A percentile compares a stretch with the other conserved stretches of the same genome.
Evolutionary conservation across 2,329 filamentous ascomycete species (phyloP).

Genomic region (Xylaria sp.): DNA sequence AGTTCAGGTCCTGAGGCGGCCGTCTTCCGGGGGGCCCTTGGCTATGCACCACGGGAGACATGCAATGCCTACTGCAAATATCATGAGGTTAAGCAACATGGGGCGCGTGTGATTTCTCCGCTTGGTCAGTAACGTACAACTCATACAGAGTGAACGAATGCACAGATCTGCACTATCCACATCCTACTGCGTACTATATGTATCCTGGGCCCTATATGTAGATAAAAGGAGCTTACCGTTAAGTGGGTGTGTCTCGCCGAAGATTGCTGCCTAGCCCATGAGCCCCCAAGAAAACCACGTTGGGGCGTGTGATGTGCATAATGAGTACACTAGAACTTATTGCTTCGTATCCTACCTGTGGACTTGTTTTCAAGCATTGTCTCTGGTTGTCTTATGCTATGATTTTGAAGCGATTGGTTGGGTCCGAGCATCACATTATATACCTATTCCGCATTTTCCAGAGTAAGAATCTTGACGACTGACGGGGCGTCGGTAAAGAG

Average conservation of each 20-base stretch:
- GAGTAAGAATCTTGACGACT: background rate
- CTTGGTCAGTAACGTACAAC: background rate
- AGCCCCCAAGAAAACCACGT: constrained; percentile 3
- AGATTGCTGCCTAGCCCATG: constrained; percentile 25
- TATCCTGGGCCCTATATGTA: background rate
- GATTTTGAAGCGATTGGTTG: background rate
- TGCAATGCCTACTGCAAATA: background rate
- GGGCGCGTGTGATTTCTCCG: background rate
- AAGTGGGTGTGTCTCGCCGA: background rate
- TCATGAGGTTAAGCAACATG: constrained; percentile 9
- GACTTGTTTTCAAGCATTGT: background rate
- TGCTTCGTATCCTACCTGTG: background rate
- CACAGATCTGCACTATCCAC: constrained; percentile 4
- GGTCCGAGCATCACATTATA: background rate
- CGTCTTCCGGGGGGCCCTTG: background rate
- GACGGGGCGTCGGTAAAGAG: background rate
- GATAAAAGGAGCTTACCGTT: background rate
- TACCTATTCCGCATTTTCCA: background rate
- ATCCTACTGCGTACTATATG: background rate
- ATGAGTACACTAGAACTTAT: background rate
- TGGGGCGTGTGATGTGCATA: constrained; percentile 4
- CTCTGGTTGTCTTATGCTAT: background rate
- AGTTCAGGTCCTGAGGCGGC: background rate
- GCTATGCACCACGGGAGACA: background rate
- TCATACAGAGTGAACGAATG: background rate